Percentiles rank a stretch among this genome's conserved stretches.
Conservation (phyloP, 208 protist species). For the Trypanosoma mega region DNA sequence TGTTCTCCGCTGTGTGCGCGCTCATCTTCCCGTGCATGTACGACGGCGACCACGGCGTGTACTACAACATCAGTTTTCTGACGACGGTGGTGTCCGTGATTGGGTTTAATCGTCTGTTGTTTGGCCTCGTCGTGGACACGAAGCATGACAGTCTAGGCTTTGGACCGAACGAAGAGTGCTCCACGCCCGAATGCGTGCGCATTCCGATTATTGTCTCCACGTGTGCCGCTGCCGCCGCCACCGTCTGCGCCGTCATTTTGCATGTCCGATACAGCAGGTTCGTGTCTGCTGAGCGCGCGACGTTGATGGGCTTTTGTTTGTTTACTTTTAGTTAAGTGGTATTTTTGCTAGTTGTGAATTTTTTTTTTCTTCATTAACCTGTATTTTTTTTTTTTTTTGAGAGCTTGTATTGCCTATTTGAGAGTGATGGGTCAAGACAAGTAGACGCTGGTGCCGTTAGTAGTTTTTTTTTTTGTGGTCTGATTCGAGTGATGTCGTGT, state of each 20-base stretch:
- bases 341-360: no score
- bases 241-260: slow-evolving; percentile 32
- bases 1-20: slow-evolving; percentile 37
- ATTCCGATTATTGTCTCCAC: slow-evolving; percentile 49
- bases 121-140: slow-evolving; percentile 48
- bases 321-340: no score
- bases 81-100: slow-evolving; percentile 43
- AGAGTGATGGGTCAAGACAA: no score
- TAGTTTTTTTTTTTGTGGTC: no score
- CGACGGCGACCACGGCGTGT: slow-evolving; percentile 40
- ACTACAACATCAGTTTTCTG: slow-evolving; percentile 46
- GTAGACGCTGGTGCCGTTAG: no score
- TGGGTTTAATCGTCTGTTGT: slow-evolving; percentile 56
- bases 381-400: no score
- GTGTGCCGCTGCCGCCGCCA: slow-evolving; percentile 28
- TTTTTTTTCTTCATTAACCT: no score
- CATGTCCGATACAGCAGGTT: slow-evolving; percentile 55
- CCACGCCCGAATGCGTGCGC: slow-evolving; percentile 31
- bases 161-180: slow-evolving; percentile 32
- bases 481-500: no score
- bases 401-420: no score
- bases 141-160: slow-evolving; percentile 34
- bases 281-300: no score
- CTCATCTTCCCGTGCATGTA: slow-evolving; percentile 55
- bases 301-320: no score